Percentiles rank a stretch among this genome's conserved stretches.
Evolutionary conservation across 176 grass and related monocot species (phyloP).

Genomic region (Avena eriantha): DNA sequence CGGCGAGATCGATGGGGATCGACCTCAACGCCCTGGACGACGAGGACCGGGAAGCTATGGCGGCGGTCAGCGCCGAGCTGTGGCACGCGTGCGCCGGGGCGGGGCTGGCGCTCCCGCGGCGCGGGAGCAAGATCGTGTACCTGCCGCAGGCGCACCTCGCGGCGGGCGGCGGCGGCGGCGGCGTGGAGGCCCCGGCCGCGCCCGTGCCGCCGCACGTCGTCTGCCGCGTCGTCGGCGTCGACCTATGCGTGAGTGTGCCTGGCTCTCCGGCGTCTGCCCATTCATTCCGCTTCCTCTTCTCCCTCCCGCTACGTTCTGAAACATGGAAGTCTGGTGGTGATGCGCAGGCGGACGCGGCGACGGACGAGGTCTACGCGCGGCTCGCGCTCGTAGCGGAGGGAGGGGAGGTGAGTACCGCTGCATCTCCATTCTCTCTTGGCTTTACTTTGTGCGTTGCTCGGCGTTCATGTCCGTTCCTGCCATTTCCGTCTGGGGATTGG

Average conservation of each 20-base stretch:
- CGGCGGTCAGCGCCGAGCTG: constrained; percentile 66
- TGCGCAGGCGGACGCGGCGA: constrained; percentile 84
- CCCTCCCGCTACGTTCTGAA: not conserved
- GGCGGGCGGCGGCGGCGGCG: constrained; percentile 20
- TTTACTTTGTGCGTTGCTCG: not conserved
- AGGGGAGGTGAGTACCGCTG: constrained; percentile 52
- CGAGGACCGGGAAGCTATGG: constrained; percentile 44
- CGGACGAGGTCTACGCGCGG: constrained; percentile 87
- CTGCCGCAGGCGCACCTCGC: constrained; percentile 92
- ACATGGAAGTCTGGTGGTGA: not conserved
- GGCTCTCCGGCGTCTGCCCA: not conserved
- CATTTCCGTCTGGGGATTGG: constrained; percentile 12
- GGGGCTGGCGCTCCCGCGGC: constrained; percentile 64
- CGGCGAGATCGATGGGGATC: constrained; percentile 61
- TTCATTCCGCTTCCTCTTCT: constrained; percentile 10
- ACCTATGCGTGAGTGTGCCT: constrained; percentile 70
- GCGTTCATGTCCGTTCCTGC: not conserved
- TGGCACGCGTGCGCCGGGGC: constrained; percentile 95
- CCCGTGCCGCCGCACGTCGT: constrained; percentile 66
- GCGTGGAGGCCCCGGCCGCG: constrained; percentile 1
- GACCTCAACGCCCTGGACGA: constrained; percentile 82
- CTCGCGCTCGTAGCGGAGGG: constrained; percentile 71
- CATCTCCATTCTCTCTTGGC: no score
- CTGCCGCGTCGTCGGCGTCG: constrained; percentile 83
- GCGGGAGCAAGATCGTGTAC: constrained; percentile 83